Percentiles rank a stretch among this genome's conserved stretches.
Conservation (phyloP, 257 asterid genomes). For the Solanum lycopersicoides region DNA sequence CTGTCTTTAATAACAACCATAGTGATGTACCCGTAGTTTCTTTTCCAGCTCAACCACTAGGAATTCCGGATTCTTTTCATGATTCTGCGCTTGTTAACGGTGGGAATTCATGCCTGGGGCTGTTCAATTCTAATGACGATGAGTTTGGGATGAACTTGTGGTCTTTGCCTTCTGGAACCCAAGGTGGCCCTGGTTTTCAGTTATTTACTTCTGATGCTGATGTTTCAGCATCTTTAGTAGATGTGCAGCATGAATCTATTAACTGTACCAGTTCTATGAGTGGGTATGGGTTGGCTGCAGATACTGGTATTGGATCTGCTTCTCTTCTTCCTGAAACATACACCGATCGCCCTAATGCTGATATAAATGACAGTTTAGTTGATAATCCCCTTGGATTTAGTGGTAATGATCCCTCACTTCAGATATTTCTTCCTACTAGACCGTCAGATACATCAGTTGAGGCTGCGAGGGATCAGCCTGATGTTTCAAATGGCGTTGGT, state of each 20-base stretch:
- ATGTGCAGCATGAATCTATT: slow-evolving; percentile 44
- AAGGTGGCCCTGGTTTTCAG: slow-evolving; percentile 72
- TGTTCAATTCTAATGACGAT: slow-evolving; percentile 47
- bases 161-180: slow-evolving; percentile 70
- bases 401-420: slow-evolving; percentile 81
- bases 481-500: slow-evolving; percentile 54
- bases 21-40: slow-evolving; percentile 29
- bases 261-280: slow-evolving; percentile 45
- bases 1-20: slow-evolving; percentile 16
- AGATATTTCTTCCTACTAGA: slow-evolving; percentile 86
- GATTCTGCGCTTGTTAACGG: slow-evolving; percentile 36
- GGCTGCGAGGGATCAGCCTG: slow-evolving; percentile 47
- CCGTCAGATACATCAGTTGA: slow-evolving; percentile 52
- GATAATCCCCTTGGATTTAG: slow-evolving; percentile 62
- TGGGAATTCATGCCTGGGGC: slow-evolving; percentile 40
- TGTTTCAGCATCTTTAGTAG: slow-evolving; percentile 52
- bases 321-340: slow-evolving; percentile 39
- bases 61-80: slow-evolving; percentile 46
- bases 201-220: slow-evolving; percentile 73
- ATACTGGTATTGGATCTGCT: slow-evolving; percentile 42
- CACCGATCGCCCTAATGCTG: slow-evolving; percentile 22
- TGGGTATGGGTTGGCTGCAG: slow-evolving; percentile 42
- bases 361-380: slow-evolving; percentile 45
- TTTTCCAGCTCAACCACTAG: slow-evolving; percentile 40
- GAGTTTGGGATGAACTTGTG: slow-evolving; percentile 64